Evolutionary conservation across 768 basidiomycete genomes (phyloP).

Genomic region (Cantharellus anzutake): DNA sequence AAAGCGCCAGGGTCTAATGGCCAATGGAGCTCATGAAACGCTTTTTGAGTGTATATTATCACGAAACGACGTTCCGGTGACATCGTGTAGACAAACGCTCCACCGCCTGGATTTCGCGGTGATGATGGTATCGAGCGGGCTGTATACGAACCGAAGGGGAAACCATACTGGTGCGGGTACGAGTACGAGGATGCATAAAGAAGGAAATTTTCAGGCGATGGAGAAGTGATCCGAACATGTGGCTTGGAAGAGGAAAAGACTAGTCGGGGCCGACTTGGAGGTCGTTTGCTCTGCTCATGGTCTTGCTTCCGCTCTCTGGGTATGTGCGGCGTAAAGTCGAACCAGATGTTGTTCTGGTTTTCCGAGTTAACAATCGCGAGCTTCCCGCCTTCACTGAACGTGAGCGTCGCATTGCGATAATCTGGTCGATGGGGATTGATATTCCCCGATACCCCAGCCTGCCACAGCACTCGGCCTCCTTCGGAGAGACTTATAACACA

Average conservation of each 20-base stretch:
- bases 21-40: not conserved
- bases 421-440: not conserved
- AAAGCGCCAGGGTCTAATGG: constrained; percentile 7
- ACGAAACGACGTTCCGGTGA: constrained; percentile 11
- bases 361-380: constrained; percentile 4
- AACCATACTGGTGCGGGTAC: not conserved
- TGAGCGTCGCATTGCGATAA: constrained; percentile 1
- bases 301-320: not conserved
- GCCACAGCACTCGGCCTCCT: constrained; percentile 1
- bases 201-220: constrained; percentile 1
- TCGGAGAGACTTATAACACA: not conserved
- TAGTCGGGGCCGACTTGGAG: constrained; percentile 1
- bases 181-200: constrained; percentile 10
- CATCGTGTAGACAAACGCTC: constrained; percentile 7
- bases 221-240: constrained; percentile 6
- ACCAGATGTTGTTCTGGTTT: not conserved
- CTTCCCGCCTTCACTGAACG: constrained; percentile 5
- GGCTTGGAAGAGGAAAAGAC: constrained; percentile 9
- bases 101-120: not conserved
- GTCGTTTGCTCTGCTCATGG: not conserved
- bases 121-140: constrained; percentile 2
- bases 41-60: constrained; percentile 2
- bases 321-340: constrained; percentile 9
- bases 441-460: not conserved
- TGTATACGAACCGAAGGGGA: constrained; percentile 5